phyloP scores from a whole-genome alignment of 345 rosid species.

The Syzygium jambos region DNA sequence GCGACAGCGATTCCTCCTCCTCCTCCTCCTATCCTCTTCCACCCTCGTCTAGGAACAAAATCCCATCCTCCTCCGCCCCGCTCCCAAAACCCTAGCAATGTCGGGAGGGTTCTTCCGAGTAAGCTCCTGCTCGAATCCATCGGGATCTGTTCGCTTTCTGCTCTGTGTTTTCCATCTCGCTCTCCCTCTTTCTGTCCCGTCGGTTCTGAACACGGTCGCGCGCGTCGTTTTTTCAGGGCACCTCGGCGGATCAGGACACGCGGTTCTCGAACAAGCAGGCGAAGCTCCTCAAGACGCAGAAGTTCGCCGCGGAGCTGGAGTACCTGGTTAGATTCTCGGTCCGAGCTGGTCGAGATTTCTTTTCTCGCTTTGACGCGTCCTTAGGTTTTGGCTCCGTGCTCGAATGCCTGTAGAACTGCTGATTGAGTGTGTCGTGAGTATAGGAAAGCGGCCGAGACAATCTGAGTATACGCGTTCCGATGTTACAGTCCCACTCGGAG shows the following conservation, averaged over 20 bases:
- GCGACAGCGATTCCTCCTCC: neutral
- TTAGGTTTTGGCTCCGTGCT: neutral
- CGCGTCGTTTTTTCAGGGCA: conserved; percentile 39
- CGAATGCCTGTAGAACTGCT: neutral
- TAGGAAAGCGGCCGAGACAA: neutral
- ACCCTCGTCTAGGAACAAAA: neutral
- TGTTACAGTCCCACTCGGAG: neutral
- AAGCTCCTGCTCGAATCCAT: neutral
- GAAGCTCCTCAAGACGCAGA: conserved; percentile 84
- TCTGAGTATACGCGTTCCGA: neutral
- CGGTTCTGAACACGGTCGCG: neutral
- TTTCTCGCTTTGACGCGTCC: neutral
- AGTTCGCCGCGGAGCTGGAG: conserved; percentile 82
- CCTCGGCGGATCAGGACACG: conserved; percentile 97
- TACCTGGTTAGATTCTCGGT: conserved; percentile 52
- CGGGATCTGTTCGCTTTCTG: neutral
- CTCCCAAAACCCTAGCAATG: conserved; percentile 34
- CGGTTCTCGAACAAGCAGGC: conserved; percentile 99
- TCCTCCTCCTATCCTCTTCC: neutral
- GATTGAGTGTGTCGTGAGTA: neutral
- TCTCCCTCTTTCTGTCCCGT: neutral
- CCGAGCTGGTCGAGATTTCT: neutral
- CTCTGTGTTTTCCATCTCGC: neutral
- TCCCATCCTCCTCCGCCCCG: neutral
- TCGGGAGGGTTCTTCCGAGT: conserved; percentile 82